Evolutionary conservation across 106 monocot genomes (phyloP), one percentile per base, ranked within the genome.

Genomic region (Triglochin maritima): DNA sequence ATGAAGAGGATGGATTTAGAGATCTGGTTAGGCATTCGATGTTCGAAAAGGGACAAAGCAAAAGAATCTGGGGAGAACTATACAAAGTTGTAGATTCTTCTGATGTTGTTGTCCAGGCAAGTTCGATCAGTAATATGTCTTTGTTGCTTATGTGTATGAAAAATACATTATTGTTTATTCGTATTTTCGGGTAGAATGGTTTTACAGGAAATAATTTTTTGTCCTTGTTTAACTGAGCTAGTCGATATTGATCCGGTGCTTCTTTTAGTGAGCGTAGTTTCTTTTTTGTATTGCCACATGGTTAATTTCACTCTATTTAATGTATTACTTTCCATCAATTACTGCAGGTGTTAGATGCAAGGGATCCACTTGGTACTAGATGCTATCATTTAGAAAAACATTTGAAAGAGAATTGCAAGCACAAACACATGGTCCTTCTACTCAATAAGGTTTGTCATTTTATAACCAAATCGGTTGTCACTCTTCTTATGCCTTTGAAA

Each of bases 31-130:
- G 94, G 62, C 94, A 95, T 75, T 83, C 94, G 50, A 95, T 95
- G 94, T 95, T 95, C 66, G 90, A 87, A 17, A 95, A 95, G 73
- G 94, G 94, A n/a, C 94, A 95, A 71, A 95, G 94, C 73, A 95
- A 87, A 67, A 81, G 94, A 60, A 95, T 95, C 9, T 95, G 94
- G 94, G 90, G 94, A 63, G 94, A 95, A 62, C 90, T 95, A 6
- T 95, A 90, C 76, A 95, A 95, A 85, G 94, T 95, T 62, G 77
- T 95, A 49, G 94, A 95, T 65, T 95, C 94, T 72, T 95, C 94
- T 62, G 94, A 95, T 79, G 90, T 95, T 7, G 87, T 95, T 58
- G 83, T 95, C n/a, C 94, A 95, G 85, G 94, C 87, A 55, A 62
- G 65, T 55, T 15, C 3, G 41, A 8, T 29, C 11, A 52, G 52